These are phyloP conservation scores for Lignosus rhinocerotis DNA, from an alignment of 1,284 basidiomycete genomes.

Conservation along the genomic window DNA sequence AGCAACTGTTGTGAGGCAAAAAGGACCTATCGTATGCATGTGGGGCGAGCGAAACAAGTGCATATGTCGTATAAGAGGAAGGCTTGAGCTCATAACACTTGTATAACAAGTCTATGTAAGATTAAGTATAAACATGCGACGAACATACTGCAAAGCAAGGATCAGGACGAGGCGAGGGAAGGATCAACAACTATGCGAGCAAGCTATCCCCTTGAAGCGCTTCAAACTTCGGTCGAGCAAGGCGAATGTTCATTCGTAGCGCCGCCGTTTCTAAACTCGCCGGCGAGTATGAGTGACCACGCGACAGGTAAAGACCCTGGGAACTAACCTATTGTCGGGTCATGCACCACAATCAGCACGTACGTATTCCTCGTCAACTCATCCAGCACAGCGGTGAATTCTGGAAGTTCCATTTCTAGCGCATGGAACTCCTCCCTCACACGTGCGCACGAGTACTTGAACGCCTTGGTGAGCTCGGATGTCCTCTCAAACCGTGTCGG, in stretches of 20 bases:
- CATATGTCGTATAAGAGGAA: background rate
- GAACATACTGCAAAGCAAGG: conserved; percentile 6
- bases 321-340: conserved; percentile 79
- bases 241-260: conserved; percentile 79
- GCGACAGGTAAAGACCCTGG: background rate
- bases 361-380: conserved; percentile 95
- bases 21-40: too few relatives aligned
- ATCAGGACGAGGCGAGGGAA: background rate
- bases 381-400: conserved; percentile 93
- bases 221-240: conserved; percentile 82
- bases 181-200: conserved; percentile 19
- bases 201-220: conserved; percentile 73
- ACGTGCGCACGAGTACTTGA: conserved; percentile 88
- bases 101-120: conserved; percentile 3
- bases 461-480: conserved; percentile 92
- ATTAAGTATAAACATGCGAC: conserved; percentile 12
- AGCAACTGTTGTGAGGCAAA: too few relatives aligned
- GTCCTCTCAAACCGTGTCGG: conserved; percentile 93
- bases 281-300: background rate
- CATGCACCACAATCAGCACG: conserved; percentile 86
- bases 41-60: background rate
- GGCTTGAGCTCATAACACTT: too few relatives aligned
- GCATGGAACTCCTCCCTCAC: conserved; percentile 81
- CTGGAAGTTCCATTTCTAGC: conserved; percentile 78
- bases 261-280: conserved; percentile 73